Evolutionary conservation across 495 filamentous ascomycete species (phyloP).

Genomic region (Cladorrhinum samala): DNA sequence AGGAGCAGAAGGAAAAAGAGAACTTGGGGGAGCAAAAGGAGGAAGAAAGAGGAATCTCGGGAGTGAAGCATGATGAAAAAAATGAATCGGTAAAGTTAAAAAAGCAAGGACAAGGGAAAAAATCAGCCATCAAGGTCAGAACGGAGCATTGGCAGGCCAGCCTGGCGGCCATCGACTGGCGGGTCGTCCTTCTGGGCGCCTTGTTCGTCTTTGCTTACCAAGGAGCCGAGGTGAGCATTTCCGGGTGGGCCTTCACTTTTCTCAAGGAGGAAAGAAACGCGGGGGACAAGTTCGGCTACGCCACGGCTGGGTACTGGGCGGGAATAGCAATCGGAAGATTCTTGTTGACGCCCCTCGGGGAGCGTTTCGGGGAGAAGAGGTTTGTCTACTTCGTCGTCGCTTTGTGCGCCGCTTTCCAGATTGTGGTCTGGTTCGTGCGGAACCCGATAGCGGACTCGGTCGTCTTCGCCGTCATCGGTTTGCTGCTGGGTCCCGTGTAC

Average conservation of each 20-base stretch:
- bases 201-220: constrained; percentile 80
- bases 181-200: constrained; percentile 60
- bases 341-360: constrained; percentile 55
- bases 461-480: constrained; percentile 62
- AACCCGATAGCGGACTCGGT: constrained; percentile 66
- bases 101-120: too few relatives aligned
- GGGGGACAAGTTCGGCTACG: constrained; percentile 60
- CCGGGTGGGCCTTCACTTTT: constrained; percentile 79
- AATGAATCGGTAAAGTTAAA: background rate
- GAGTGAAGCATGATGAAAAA: background rate
- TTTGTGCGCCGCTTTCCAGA: constrained; percentile 58
- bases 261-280: constrained; percentile 64
- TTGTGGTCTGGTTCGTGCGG: constrained; percentile 70
- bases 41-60: background rate
- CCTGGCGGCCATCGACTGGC: constrained; percentile 39
- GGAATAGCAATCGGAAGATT: constrained; percentile 73
- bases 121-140: too few relatives aligned
- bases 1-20: background rate
- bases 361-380: constrained; percentile 59
- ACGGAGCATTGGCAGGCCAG: constrained; percentile 18
- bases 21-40: too few relatives aligned
- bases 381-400: constrained; percentile 56
- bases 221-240: constrained; percentile 70
- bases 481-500: constrained; percentile 72
- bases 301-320: constrained; percentile 78